These are phyloP conservation scores for Alopecurus myosuroides DNA, from an alignment of 176 grass and related monocot genomes.

Conservation along the genomic window DNA sequence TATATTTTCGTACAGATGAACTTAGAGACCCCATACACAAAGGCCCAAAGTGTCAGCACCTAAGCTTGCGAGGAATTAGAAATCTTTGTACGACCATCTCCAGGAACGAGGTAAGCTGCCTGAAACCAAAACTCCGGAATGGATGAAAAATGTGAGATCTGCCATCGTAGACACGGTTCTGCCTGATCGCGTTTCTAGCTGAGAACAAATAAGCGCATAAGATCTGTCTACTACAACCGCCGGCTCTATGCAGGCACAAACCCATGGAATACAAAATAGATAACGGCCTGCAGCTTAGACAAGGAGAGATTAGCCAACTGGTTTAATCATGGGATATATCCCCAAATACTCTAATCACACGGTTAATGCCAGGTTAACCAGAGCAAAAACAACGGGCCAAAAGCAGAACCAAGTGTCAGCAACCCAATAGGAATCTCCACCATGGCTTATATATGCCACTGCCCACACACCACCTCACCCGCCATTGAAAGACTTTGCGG, in stretches of 20 bases:
- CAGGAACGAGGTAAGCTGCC: too few relatives aligned
- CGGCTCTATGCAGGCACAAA: neutral
- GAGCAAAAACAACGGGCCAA: constrained; percentile 37
- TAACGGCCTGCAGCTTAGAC: constrained; percentile 22
- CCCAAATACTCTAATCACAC: neutral
- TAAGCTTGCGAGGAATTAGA: too few relatives aligned
- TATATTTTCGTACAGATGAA: too few relatives aligned
- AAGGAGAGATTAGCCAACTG: neutral
- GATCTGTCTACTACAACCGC: neutral
- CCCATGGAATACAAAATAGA: constrained; percentile 15
- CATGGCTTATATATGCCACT: constrained; percentile 10
- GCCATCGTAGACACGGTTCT: too few relatives aligned
- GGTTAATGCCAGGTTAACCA: neutral
- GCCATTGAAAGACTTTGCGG: neutral
- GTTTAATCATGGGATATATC: constrained; percentile 5
- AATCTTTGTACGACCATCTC: too few relatives aligned
- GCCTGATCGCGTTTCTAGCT: neutral
- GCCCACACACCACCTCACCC: neutral
- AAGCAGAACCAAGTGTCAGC: constrained; percentile 21
- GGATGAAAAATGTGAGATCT: too few relatives aligned
- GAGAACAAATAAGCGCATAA: neutral
- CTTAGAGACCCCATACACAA: too few relatives aligned
- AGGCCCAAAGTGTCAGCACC: too few relatives aligned
- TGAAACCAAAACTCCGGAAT: too few relatives aligned
- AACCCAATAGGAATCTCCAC: constrained; percentile 34